phyloP scores from a whole-genome alignment of 768 basidiomycete species.

The Aureoboletus auriporus region DNA sequence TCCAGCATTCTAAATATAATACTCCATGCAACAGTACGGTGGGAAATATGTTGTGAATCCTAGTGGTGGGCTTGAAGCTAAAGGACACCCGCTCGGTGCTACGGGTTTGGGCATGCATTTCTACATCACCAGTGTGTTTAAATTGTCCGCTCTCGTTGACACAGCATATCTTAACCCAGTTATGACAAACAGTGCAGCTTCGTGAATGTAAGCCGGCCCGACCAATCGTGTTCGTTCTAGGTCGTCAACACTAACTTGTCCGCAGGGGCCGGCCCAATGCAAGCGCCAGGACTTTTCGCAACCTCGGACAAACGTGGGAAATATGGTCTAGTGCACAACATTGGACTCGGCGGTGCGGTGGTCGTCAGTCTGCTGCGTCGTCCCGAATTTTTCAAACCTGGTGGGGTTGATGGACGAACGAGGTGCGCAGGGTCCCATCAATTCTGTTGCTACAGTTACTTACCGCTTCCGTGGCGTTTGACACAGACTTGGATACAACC shows the following conservation, averaged over 20 bases:
- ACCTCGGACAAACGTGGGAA: conserved; percentile 63
- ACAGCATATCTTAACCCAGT: neutral
- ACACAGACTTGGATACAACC: conserved; percentile 73
- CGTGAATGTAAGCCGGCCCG: conserved; percentile 51
- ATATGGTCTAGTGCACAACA: conserved; percentile 78
- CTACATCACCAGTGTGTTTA: conserved; percentile 74
- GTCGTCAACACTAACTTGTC: neutral
- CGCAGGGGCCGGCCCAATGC: conserved; percentile 81
- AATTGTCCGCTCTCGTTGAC: neutral
- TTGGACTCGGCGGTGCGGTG: conserved; percentile 78
- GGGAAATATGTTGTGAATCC: conserved; percentile 85
- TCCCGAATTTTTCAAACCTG: conserved; percentile 69
- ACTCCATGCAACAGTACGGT: conserved; percentile 51
- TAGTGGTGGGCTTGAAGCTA: conserved; percentile 84
- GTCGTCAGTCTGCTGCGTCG: conserved; percentile 73
- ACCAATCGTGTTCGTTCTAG: neutral
- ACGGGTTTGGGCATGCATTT: conserved; percentile 87
- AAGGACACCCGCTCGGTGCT: conserved; percentile 82
- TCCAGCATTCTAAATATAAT: neutral
- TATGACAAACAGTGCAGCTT: conserved; percentile 56
- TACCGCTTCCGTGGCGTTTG: neutral
- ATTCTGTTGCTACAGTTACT: neutral
- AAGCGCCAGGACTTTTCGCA: conserved; percentile 67
- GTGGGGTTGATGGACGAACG: conserved; percentile 62
- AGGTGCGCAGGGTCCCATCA: conserved; percentile 38